A percentile compares a stretch with the other conserved stretches of the same genome.
Evolutionary conservation across 371 early-diverging fungal species (phyloP).

Genomic region (Fennellomyces sp.): DNA sequence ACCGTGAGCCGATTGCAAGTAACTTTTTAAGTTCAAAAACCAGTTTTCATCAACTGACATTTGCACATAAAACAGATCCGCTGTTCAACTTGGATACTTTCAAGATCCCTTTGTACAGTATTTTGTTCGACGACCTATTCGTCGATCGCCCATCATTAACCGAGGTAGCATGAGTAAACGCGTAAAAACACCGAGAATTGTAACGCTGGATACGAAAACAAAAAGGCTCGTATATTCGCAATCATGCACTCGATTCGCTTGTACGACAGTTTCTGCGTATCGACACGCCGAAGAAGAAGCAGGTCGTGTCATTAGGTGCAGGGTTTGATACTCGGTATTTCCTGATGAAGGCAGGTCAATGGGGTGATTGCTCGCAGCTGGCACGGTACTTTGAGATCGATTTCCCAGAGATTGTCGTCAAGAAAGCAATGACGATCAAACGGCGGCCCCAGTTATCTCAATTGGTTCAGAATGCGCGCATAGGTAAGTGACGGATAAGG

Average conservation of each 20-base stretch:
- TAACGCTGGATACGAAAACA: slow-evolving; percentile 8
- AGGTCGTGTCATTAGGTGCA: no score
- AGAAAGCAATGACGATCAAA: slow-evolving; percentile 75
- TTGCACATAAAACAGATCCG: slow-evolving; percentile 67
- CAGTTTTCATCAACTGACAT: background rate
- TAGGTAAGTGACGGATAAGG: background rate
- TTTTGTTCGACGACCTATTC: slow-evolving; percentile 71
- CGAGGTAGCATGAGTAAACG: slow-evolving; percentile 56
- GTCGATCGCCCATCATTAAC: slow-evolving; percentile 92
- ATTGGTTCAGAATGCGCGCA: slow-evolving; percentile 31
- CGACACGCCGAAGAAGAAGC: slow-evolving; percentile 45
- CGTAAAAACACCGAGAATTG: background rate
- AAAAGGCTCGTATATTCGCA: slow-evolving; percentile 76
- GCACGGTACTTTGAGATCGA: slow-evolving; percentile 88
- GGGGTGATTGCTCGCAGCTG: slow-evolving; percentile 2
- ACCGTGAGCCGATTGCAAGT: slow-evolving; percentile 74
- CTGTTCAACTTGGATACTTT: slow-evolving; percentile 80
- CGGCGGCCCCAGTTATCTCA: slow-evolving; percentile 54
- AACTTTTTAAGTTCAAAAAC: background rate
- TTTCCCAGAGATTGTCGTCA: slow-evolving; percentile 82
- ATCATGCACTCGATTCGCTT: slow-evolving; percentile 63
- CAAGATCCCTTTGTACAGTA: slow-evolving; percentile 75
- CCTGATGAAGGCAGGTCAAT: background rate
- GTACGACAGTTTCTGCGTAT: slow-evolving; percentile 63
- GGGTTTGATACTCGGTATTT: background rate